Base-by-base conservation (phyloP, 148 eudicot genomes). In the Fagopyrum homotropicum region DNA sequence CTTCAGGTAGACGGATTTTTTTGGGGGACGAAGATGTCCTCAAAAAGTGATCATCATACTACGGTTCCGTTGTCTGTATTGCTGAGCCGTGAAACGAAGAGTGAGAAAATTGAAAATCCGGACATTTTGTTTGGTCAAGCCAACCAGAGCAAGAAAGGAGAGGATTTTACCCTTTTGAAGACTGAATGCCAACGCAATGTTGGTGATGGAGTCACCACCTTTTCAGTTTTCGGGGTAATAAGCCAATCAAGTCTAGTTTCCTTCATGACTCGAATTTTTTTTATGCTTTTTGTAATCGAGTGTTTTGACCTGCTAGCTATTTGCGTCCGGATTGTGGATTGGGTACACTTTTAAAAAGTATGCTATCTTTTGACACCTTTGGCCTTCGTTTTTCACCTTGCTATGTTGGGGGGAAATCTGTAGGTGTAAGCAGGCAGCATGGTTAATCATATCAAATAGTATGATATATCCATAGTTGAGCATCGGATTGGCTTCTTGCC, bases 101-200 rank as follows among this genome's bases (percentile, higher is more conserved):
- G 84, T 71, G 99, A 96, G 86, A 92, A 86, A 80, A 79, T 87
- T 45, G 99, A 96, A 48, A 89, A 81, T 75, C 94, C 98, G 0
- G 97, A 89, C 73, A 77, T 89, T 72, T 75, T 43, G 9, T 86
- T 86, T 79, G 99, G 98, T 70, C 93, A 90, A 80, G 88, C 88
- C 17, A 84, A 73, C 73, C 99, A 96, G 82, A 89, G 91, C 80
- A 96, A 92, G 78, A 96, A 96, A 81, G 99, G 98, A 69, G 99
- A 96, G 77, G 99, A 96, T 73, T 90, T 88, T 66, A 90, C 94
- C 12, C 82, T 92, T 71, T 47, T 90, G 73, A 90, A 96, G 84
- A 81, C 93, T 0, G 98, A 92, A 81, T 92, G 99, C 74, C 88
- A 96, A 76, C 91, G 97, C 6, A 80, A 84, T 57, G 83, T 90